These are phyloP conservation scores for Diaporthe sp. DNA, from an alignment of 2,329 filamentous ascomycete genomes.

Conservation along the genomic window DNA sequence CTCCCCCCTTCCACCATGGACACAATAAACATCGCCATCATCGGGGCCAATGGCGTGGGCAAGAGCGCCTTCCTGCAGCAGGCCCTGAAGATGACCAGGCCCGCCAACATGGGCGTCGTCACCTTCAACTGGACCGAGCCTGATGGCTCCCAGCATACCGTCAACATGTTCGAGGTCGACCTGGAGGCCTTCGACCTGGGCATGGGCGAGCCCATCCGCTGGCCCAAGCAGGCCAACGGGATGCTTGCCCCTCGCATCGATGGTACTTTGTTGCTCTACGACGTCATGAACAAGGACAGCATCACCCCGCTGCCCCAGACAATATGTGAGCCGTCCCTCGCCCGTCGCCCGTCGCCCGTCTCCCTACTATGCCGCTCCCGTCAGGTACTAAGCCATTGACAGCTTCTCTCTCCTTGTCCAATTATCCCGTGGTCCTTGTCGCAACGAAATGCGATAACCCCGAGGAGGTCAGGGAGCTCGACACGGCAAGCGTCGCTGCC, in stretches of 20 bases:
- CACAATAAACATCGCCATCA: slow-evolving; percentile 74
- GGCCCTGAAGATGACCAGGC: slow-evolving; percentile 67
- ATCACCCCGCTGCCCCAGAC: slow-evolving; percentile 81
- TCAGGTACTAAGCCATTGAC: slow-evolving; percentile 41
- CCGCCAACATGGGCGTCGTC: slow-evolving; percentile 64
- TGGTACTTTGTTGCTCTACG: slow-evolving; percentile 87
- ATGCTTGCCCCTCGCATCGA: slow-evolving; percentile 82
- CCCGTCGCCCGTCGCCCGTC: background rate
- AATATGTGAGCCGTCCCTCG: slow-evolving; percentile 74
- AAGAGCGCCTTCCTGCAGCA: slow-evolving; percentile 78
- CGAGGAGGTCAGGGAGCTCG: slow-evolving; percentile 77
- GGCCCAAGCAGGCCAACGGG: slow-evolving; percentile 78
- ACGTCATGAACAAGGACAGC: slow-evolving; percentile 84
- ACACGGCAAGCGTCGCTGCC: slow-evolving; percentile 73
- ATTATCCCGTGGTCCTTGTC: slow-evolving; percentile 83
- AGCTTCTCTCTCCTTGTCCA: slow-evolving; percentile 82
- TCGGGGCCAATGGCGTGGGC: slow-evolving; percentile 75
- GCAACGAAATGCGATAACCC: slow-evolving; percentile 92
- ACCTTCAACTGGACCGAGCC: slow-evolving; percentile 70
- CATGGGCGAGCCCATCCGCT: slow-evolving; percentile 70
- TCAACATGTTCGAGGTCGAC: slow-evolving; percentile 76
- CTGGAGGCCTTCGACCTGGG: slow-evolving; percentile 75
- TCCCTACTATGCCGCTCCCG: slow-evolving; percentile 11
- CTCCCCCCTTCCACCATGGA: slow-evolving; percentile 60
- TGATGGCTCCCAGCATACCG: slow-evolving; percentile 69